Evolutionary conservation across 768 basidiomycete species (phyloP).

Genomic region (Tricholoma terreum): DNA sequence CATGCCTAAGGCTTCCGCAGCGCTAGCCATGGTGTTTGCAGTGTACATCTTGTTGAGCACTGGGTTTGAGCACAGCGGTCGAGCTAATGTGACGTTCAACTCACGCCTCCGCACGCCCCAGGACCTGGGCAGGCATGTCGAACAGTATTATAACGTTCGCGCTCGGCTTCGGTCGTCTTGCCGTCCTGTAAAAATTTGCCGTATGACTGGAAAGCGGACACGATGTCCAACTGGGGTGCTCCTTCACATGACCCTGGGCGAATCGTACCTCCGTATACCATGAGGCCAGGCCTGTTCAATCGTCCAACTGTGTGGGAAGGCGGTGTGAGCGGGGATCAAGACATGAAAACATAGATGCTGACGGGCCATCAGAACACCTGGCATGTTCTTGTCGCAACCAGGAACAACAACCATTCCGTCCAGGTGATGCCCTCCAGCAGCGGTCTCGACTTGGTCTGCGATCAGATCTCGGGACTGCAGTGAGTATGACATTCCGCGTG

Average conservation of each 20-base stretch:
- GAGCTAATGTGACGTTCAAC: conserved; percentile 22
- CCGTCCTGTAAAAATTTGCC: conserved; percentile 93
- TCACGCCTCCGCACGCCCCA: conserved; percentile 95
- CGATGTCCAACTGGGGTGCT: conserved; percentile 85
- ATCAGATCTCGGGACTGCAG: conserved; percentile 97
- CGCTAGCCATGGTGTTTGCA: conserved; percentile 97
- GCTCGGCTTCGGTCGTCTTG: conserved; percentile 78
- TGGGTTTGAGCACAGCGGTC: background rate
- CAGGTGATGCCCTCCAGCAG: conserved; percentile 94
- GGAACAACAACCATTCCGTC: conserved; percentile 98
- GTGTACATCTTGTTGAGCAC: conserved; percentile 78
- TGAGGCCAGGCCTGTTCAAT: conserved; percentile 91
- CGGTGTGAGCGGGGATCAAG: conserved; percentile 17
- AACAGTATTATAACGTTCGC: conserved; percentile 79
- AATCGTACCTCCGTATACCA: conserved; percentile 98
- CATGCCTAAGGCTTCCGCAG: conserved; percentile 95
- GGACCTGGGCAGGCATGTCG: conserved; percentile 96
- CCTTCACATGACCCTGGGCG: conserved; percentile 90
- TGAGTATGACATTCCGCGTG: conserved; percentile 91
- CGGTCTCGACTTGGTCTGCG: conserved; percentile 95
- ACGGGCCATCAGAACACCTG: conserved; percentile 98
- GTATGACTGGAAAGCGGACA: conserved; percentile 97
- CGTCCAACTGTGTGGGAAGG: conserved; percentile 66
- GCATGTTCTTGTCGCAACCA: conserved; percentile 99
- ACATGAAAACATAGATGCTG: conserved; percentile 27